A percentile compares a stretch with the other conserved stretches of the same genome.
These are phyloP conservation scores for Paraphoma sp. DNA, from an alignment of 2,329 filamentous ascomycete species.

Conservation along the genomic window DNA sequence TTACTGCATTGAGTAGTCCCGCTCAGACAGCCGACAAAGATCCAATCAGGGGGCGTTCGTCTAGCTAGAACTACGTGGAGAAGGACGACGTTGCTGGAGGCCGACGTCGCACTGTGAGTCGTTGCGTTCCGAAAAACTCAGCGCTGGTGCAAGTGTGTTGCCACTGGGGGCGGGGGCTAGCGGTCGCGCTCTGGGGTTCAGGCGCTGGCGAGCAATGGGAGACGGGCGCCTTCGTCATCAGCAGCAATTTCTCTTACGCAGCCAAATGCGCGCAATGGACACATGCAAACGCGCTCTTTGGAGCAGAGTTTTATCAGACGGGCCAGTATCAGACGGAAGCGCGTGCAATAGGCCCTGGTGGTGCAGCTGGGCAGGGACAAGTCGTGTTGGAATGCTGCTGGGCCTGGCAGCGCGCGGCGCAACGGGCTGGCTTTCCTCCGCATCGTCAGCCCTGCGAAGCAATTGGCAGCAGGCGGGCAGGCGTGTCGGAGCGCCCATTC, in stretches of 20 bases:
- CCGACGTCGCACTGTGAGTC: conserved; percentile 22
- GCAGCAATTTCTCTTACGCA: conserved; percentile 31
- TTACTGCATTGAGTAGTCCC: neutral
- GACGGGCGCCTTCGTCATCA: conserved; percentile 10
- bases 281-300: conserved; percentile 15
- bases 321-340: conserved; percentile 22
- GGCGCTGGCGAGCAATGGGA: conserved; percentile 12
- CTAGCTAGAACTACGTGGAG: conserved; percentile 6
- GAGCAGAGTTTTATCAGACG: conserved; percentile 26
- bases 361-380: conserved; percentile 4
- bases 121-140: conserved; percentile 35
- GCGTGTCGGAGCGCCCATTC: conserved; percentile 19
- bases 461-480: neutral
- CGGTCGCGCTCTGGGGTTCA: conserved; percentile 28
- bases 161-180: conserved; percentile 30
- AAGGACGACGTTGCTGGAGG: conserved; percentile 10
- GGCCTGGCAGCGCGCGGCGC: conserved; percentile 10
- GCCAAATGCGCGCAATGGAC: conserved; percentile 21
- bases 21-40: conserved; percentile 16
- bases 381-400: neutral
- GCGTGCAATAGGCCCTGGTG: conserved; percentile 11
- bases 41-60: conserved; percentile 13
- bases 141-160: conserved; percentile 17
- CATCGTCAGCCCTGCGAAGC: conserved; percentile 25
- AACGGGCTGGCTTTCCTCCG: conserved; percentile 8